Percentiles rank a stretch among this genome's conserved stretches.
Conservation (phyloP, 2,329 filamentous ascomycete species). For the Aphanoascus verrucosus region DNA sequence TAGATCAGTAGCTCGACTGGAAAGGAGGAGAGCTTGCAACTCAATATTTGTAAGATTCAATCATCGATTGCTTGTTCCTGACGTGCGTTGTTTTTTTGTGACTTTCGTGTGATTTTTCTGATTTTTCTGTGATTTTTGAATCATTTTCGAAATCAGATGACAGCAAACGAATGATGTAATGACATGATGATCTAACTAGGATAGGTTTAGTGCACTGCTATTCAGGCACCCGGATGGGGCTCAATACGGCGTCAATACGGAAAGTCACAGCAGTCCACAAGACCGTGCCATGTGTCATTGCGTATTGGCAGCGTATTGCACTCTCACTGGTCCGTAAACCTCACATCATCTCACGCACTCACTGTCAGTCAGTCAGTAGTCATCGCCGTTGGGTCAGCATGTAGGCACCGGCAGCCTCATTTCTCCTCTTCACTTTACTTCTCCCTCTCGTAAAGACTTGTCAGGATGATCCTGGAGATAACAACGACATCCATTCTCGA, state of each 20-base stretch:
- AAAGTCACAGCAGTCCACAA: neutral
- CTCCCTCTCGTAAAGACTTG: neutral
- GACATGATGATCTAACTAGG: neutral
- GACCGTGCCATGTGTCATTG: conserved; percentile 4
- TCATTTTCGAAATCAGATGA: neutral
- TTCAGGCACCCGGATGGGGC: neutral
- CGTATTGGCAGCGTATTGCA: conserved; percentile 3
- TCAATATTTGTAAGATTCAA: too few species aligned
- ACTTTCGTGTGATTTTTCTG: too few species aligned
- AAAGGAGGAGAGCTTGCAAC: too few species aligned
- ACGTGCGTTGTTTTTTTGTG: too few species aligned
- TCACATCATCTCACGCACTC: neutral
- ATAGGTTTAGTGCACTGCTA: neutral
- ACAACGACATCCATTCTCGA: neutral
- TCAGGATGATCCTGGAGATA: conserved; percentile 2
- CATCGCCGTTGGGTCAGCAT: conserved; percentile 1
- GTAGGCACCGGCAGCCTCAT: neutral
- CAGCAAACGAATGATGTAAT: neutral
- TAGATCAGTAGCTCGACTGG: too few species aligned
- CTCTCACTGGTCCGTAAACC: neutral
- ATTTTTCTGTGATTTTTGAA: neutral
- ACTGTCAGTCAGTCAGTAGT: neutral
- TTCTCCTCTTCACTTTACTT: neutral
- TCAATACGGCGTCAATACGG: conserved; percentile 2
- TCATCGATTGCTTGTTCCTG: too few species aligned